Conservation (phyloP, 148 eudicot genomes). For the Rhododendron simsii region DNA sequence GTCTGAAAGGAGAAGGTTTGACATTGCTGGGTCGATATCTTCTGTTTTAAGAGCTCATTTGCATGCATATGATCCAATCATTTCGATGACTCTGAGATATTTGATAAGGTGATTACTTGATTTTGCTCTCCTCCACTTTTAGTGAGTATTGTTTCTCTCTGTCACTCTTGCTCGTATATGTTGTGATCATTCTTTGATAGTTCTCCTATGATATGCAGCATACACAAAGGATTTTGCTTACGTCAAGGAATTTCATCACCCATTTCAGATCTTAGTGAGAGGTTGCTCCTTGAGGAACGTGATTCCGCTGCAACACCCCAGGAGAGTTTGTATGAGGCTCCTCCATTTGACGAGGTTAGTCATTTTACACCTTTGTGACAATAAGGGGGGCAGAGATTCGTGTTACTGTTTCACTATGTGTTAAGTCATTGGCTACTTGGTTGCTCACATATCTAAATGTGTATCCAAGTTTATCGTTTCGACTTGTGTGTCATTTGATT, state of each 20-base stretch:
- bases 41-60: constrained; percentile 83
- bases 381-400: not conserved
- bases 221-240: constrained; percentile 86
- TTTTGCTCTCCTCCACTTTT: constrained; percentile 1
- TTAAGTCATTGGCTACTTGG: not conserved
- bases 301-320: constrained; percentile 77
- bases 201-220: constrained; percentile 36
- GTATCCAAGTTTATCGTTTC: not conserved
- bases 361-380: not conserved
- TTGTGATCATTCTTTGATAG: not conserved
- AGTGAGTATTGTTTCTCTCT: not conserved
- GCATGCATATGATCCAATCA: constrained; percentile 80
- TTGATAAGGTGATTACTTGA: constrained; percentile 62
- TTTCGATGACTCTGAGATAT: constrained; percentile 84
- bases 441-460: not conserved
- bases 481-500: constrained; percentile 4
- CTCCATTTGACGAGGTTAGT: constrained; percentile 90
- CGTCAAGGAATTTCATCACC: constrained; percentile 87
- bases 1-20: constrained; percentile 78
- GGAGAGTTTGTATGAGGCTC: constrained; percentile 68
- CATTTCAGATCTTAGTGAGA: constrained; percentile 85
- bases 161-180: not conserved
- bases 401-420: not conserved
- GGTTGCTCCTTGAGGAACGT: constrained; percentile 91
- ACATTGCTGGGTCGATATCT: constrained; percentile 82